Evolutionary conservation across 2,329 filamentous ascomycete genomes (phyloP), one percentile per base, ranked within the genome.

Genomic region (Alternaria ventricosa): DNA sequence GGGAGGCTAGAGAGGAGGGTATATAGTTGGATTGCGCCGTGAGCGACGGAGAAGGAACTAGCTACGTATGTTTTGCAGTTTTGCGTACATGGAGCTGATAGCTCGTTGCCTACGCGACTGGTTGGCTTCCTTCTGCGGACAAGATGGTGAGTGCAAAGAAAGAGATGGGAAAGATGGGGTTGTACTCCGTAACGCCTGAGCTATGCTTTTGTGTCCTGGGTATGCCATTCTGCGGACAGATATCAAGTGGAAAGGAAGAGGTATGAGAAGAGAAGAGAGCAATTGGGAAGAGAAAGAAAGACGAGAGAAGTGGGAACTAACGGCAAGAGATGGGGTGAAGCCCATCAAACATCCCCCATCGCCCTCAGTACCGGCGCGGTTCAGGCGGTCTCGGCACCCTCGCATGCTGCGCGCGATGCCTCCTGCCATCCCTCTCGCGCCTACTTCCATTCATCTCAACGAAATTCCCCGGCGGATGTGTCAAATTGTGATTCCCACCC

Each of bases 401-500:
- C 41, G 63, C 64, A 64, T 70, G 68, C 57, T 70, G 68, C 25
- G 55, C 51, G n/a, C 64, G 58, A 25, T 64, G 68, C 49, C 43
- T 51, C 41, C 61, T 55, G 7, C 59, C 58, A 11, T 62, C 58
- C 22, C 68, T 45, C 13, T 66, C 62, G 5, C 66, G 56, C 25
- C 60, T 28, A 15, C 55, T 12, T 1, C 53, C 61, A 46, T 69
- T 59, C 10, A 68, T 75, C 22, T 66, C 61, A 12, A 71, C 68
- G 60, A 67, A 75, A 56, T 75, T 77, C 0, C 44, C 55, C 1
- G 65, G 74, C 10, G 58, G 47, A 6, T 55, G 54, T 5, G 59
- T 67, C 57, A 77, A 41, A 18, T 72, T 74, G 41, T 75, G 71
- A 12, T 75, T 76, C 13, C 75, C 76, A 8, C 72, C 71, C 33